Evolutionary conservation across 2,329 filamentous ascomycete species (phyloP), one percentile per base, ranked within the genome.

Genomic region (Sclerotinia spermophila): DNA sequence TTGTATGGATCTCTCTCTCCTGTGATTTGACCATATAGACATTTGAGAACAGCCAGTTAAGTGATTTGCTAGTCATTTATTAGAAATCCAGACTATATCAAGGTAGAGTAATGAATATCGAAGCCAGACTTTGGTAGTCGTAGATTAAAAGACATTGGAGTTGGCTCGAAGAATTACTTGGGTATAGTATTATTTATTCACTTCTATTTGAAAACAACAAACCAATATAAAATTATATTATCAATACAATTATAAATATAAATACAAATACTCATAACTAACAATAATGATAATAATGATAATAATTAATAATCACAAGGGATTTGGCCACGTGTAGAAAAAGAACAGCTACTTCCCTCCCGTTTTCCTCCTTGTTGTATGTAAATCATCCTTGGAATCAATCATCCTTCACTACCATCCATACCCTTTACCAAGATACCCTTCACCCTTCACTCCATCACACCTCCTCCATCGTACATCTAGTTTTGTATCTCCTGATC

Each of bases 271-370:
- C 4, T 19, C 27, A 53, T 30, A 53, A 5, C n/a, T 30, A 53
- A 53, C 27, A 33, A 11, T 8, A 19, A 27, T 30, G 11, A 19
- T 30, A 53, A 33, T 56, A 56, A 33, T 17, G 19, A 24, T 45
- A 21, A 13, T n/a, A 15, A 51, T 51, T n/a, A 15, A 17, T 17
- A 27, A 3, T 51, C 13, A 27, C 38, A 45, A 44, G 65, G 65
- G 53, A 51, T 15, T 35, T 56, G 53, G 21, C 59, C 65, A 67
- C 65, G 65, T 67, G 30, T 67, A 59, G 30, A 59, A n/a, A 51
- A 51, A 35, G 7, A 53, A 35, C 17, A 45, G 27, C 44, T 4
- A 27, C 44, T 48, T 33, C 33, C 44, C 62, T 51, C 62, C 35
- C 51, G n/a, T n/a, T 66, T 66, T 35, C 27, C 59, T 33, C 11